These are phyloP conservation scores for Panicum virgatum DNA, from an alignment of 202 grass and related monocot species.

Conservation along the genomic window DNA sequence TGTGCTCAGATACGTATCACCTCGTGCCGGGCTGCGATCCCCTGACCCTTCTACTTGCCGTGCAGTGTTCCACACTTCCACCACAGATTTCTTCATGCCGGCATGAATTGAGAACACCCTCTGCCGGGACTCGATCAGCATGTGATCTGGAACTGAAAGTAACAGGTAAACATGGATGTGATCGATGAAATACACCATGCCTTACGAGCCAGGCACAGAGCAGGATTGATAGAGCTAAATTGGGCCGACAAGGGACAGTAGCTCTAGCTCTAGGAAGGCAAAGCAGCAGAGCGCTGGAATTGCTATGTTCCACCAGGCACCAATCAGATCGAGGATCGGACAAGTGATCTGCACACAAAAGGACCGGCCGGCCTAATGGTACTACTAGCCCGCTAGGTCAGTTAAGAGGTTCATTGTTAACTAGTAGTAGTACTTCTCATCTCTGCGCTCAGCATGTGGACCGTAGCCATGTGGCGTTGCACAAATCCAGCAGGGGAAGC, in stretches of 20 bases:
- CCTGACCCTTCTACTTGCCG: neutral
- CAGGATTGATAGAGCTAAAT: neutral
- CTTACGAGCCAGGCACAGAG: neutral
- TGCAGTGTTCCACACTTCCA: neutral
- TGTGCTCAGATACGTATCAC: neutral
- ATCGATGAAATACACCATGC: neutral
- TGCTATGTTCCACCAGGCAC: neutral
- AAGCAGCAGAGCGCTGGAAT: neutral
- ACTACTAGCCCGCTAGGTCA: neutral
- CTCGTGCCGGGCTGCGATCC: neutral
- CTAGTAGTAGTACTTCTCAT: neutral
- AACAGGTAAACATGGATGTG: neutral
- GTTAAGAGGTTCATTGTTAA: neutral
- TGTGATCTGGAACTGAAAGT: neutral
- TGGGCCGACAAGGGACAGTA: neutral
- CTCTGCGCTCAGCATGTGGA: slow-evolving; percentile 22
- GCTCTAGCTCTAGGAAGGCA: neutral
- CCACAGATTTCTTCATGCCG: neutral
- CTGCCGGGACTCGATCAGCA: neutral
- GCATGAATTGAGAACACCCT: neutral
- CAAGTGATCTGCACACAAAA: slow-evolving; percentile 39
- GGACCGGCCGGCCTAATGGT: slow-evolving; percentile 12
- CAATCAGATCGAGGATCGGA: neutral
- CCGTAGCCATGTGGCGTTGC: slow-evolving; percentile 31
- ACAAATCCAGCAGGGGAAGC: slow-evolving; percentile 5